Conservation (phyloP, 257 asterid species). For the Solanum rostratum region DNA sequence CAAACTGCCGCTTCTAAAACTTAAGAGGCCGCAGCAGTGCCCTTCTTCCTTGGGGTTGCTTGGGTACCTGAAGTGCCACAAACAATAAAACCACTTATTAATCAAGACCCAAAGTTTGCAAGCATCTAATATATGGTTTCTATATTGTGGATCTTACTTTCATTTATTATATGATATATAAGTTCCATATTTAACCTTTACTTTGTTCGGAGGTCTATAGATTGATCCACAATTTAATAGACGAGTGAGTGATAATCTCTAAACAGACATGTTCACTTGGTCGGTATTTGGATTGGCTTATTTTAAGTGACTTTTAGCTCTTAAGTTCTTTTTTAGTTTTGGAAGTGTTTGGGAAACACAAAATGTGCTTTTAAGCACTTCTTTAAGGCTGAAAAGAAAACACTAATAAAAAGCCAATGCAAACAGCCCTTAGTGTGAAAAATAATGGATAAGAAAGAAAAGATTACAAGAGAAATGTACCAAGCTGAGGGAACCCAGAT, state of each 20-base stretch:
- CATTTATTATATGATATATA: neutral
- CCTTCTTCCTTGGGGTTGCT: constrained; percentile 29
- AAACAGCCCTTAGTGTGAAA: no score
- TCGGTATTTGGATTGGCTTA: no score
- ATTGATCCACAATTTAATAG: neutral
- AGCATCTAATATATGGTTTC: neutral
- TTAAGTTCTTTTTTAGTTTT: no score
- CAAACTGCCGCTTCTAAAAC: neutral
- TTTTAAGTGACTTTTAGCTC: no score
- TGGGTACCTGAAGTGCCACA: constrained; percentile 16
- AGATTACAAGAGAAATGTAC: neutral
- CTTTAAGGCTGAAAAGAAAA: no score
- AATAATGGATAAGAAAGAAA: neutral
- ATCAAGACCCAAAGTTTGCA: no score
- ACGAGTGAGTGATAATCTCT: neutral
- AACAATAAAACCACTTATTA: neutral
- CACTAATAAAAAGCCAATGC: no score
- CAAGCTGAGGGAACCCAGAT: neutral
- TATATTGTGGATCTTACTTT: neutral
- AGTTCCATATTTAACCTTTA: neutral
- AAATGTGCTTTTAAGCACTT: no score
- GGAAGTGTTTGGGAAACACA: no score
- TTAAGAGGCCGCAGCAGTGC: constrained; percentile 7
- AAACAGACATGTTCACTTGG: neutral
- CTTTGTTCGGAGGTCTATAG: neutral